Conservation (phyloP, 2,329 filamentous ascomycete genomes). For the Diaporthe australafricana region DNA sequence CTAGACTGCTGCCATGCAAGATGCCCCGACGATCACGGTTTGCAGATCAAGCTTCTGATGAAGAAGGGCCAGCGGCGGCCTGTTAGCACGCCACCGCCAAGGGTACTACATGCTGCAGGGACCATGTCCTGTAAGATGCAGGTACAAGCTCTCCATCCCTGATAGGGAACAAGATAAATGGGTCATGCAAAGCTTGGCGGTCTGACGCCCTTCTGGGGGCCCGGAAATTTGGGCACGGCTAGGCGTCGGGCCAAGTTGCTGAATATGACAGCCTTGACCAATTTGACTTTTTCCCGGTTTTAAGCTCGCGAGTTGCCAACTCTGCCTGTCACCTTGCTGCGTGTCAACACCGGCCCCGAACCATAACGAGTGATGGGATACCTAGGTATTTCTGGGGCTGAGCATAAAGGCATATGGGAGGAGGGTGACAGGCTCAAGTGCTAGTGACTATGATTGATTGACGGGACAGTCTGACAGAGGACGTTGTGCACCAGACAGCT, state of each 20-base stretch:
- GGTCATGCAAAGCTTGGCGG: conserved; percentile 29
- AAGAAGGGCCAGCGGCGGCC: conserved; percentile 6
- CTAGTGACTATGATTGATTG: not conserved
- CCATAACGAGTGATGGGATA: not conserved
- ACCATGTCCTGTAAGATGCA: conserved; percentile 7
- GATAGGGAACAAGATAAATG: conserved; percentile 16
- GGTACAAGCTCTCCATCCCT: conserved; percentile 18
- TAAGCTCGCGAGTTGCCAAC: conserved; percentile 24
- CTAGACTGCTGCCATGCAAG: not conserved
- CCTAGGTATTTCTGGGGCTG: not conserved
- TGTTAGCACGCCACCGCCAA: conserved; percentile 11
- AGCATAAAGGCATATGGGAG: not conserved
- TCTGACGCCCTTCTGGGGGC: conserved; percentile 14
- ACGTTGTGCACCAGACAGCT: not conserved
- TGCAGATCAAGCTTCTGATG: conserved; percentile 14
- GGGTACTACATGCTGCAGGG: conserved; percentile 25
- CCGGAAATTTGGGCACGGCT: conserved; percentile 23
- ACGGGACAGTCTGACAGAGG: conserved; percentile 4
- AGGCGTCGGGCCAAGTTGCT: conserved; percentile 18
- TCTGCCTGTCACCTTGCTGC: not conserved
- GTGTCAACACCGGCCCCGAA: not conserved
- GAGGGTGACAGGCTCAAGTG: not conserved
- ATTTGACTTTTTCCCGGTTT: conserved; percentile 25
- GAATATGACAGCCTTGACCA: conserved; percentile 4
- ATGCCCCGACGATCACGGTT: not conserved